Conservation (phyloP, 23 red algal species). For the Gracilariopsis chorda region DNA sequence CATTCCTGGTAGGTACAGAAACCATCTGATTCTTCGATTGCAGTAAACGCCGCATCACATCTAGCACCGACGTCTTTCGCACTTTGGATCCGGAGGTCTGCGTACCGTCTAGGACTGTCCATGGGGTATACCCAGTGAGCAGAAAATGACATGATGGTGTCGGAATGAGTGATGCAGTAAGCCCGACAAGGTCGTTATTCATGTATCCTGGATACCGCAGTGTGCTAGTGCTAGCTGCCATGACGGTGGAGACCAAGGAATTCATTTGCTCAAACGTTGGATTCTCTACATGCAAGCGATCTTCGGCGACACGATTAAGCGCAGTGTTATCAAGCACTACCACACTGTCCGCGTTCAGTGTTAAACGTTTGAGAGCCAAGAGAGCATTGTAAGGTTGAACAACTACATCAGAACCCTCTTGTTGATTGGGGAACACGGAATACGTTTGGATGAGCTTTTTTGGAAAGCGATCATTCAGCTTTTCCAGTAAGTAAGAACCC, state of each 20-base stretch:
- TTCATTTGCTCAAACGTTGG: constrained; percentile 97
- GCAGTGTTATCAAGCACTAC: constrained; percentile 97
- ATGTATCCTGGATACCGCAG: constrained; percentile 96
- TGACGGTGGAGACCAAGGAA: constrained; percentile 94
- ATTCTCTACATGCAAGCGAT: constrained; percentile 84
- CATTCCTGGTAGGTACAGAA: constrained; percentile 75
- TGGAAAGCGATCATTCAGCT: constrained; percentile 90
- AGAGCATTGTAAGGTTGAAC: constrained; percentile 98
- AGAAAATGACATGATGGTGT: constrained; percentile 93
- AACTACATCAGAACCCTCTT: constrained; percentile 92
- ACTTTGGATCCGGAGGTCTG: constrained; percentile 75
- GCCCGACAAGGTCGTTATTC: constrained; percentile 90
- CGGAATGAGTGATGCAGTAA: constrained; percentile 93
- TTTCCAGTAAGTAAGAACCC: constrained; percentile 90
- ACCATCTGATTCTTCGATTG: constrained; percentile 98
- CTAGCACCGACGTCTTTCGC: constrained; percentile 93
- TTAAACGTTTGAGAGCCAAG: constrained; percentile 85
- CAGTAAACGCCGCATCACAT: constrained; percentile 95
- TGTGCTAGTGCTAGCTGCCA: constrained; percentile 93
- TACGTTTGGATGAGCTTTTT: constrained; percentile 99
- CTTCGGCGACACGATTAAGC: constrained; percentile 88
- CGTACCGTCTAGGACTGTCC: constrained; percentile 87
- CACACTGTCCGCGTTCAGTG: constrained; percentile 86
- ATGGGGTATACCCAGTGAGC: constrained; percentile 93
- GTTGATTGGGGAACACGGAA: constrained; percentile 98